phyloP scores from a whole-genome alignment of 2,329 filamentous ascomycete genomes.

The Scedosporium apiospermum region DNA sequence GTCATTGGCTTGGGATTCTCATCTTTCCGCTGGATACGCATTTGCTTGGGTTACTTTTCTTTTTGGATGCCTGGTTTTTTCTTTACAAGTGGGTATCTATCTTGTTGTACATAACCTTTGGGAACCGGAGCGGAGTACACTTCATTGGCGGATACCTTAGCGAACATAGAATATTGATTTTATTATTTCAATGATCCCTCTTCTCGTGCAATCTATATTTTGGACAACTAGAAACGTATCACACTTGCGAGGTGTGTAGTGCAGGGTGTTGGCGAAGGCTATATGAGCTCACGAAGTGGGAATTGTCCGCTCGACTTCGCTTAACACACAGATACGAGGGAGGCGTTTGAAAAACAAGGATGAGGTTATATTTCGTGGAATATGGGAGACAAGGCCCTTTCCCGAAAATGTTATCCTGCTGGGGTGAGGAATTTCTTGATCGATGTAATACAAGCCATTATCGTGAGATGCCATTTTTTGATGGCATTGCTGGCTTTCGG shows the following conservation, averaged over 20 bases:
- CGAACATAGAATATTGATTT: neutral
- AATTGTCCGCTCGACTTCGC: too few species aligned
- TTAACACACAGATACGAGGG: too few species aligned
- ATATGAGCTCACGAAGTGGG: too few species aligned
- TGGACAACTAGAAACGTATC: too few species aligned
- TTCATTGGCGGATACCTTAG: constrained; percentile 1
- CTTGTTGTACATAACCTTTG: neutral
- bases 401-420: too few species aligned
- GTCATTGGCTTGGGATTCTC: neutral
- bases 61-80: neutral
- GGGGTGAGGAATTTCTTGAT: neutral
- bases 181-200: neutral
- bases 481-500: too few species aligned
- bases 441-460: neutral
- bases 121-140: neutral
- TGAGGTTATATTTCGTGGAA: too few species aligned
- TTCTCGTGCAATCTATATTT: neutral
- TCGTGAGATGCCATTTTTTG: neutral
- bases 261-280: too few species aligned
- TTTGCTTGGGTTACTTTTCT: neutral
- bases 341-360: too few species aligned
- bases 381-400: too few species aligned
- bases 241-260: too few species aligned
- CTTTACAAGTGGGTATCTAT: neutral
- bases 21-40: neutral